Base-by-base conservation (phyloP, 768 basidiomycete species). In the Calocybe gangraenosa region DNA sequence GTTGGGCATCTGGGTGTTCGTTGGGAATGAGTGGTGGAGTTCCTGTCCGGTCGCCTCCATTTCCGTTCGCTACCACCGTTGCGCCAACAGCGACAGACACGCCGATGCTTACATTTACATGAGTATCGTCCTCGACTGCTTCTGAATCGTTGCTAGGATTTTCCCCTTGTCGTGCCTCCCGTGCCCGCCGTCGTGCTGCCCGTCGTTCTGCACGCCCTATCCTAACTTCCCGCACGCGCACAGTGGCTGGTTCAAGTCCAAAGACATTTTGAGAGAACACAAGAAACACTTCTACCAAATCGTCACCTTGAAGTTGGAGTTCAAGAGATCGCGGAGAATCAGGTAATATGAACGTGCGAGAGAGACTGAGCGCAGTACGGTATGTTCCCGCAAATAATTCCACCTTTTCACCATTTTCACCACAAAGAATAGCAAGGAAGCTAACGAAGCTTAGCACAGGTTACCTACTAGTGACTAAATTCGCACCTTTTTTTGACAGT, bases 351-450 rank as follows among this genome's bases (percentile, higher is more conserved):
- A 94, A 94, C 1, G 92, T 94, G 35, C 92, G 78, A n/a, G 91
- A 93, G 25, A 94, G 74, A 0, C 87, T 87, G 11, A 94, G 78
- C 4, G 92, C 90, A n/a, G 88, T 89, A 43, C 86, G 75, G 53
- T 89, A 88, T 9, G 92, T 92, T 20, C 92, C 92, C 32, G 92
- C 92, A 63, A 94, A 95, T 9, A 95, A 70, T 58, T 95, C 92
- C 37, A 95, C 91, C 58, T 93, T 91, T 68, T 94, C 92, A 13
- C 90, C 92, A 52, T 81, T 86, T 25, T 94, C 92, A 15, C 92
- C 92, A 52, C 92, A 94, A 0, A 95, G 76, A 56, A 94, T 93
- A 7, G 92, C 92, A 18, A 95, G 76, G 69, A 94, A 95, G 63
- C 90, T 92, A 40, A 51, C 21, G 5, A 35, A 11, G 35, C 39